Evolutionary conservation across 1,139 yeast species (phyloP), one percentile per base, ranked within the genome.

Genomic region (Zygotorulaspora mrakii): DNA sequence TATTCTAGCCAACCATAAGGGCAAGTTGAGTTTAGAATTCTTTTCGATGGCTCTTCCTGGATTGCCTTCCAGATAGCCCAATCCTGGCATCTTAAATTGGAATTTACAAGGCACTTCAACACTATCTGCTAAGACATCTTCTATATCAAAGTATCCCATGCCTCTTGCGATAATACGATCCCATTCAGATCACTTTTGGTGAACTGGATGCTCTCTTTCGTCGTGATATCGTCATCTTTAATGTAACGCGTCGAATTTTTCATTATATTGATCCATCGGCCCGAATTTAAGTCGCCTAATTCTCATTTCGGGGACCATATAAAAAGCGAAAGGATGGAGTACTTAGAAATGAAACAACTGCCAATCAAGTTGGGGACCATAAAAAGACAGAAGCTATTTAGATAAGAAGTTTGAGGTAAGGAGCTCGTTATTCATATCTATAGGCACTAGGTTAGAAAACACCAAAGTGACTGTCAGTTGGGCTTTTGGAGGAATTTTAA

Each of bases 1-100:
- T 3, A 84, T 74, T 48, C 79, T 81, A 0, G 96, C 94, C 33
- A 91, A 65, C 98, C 98, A 91, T 23, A 88, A 62, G 1, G 98
- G 97, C 29, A 91, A 69, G 45, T 85, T 94, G 4, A 87, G 59
- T 54, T 79, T 80, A 2, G 94, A 72, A 31, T 79, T 82, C 52
- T 77, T 72, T 47, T 78, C 45, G 14, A 61, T 46, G 12, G 65
- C 70, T 47, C 76, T 73, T 0, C 85, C 88, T 0, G 87, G 85
- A 45, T 82, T 79, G 4, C 91, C 94, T 53, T 84, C 89, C n/a
- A 89, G 69, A 56, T 82, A 87, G 2, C 96, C 96, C 17, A 89
- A 66, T 0, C 94, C 94, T 0, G 95, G 94, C 2, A 87, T 83
- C 0, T 82, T 74, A 39, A 80, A 73, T 53, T 83, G 82, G 67